Evolutionary conservation across 2,329 filamentous ascomycete genomes (phyloP), one percentile per base, ranked within the genome.

Genomic region (Fusarium heterosporum): DNA sequence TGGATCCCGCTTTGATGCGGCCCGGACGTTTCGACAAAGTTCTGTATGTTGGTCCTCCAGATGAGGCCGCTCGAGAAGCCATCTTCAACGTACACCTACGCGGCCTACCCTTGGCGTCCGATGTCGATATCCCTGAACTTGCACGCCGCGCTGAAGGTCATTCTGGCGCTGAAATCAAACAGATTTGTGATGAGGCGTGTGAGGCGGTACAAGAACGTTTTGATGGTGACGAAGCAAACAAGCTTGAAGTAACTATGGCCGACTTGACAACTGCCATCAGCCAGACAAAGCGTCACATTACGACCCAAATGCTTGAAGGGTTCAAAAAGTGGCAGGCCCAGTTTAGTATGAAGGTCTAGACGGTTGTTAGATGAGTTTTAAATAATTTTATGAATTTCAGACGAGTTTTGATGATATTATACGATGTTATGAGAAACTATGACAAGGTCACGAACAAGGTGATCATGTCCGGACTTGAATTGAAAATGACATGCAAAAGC

Each of bases 1-100:
- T 98, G 19, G 95, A 98, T 75, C 87, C 92, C 1, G 95, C 95
- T 1, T 84, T 98, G 32, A 87, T 97, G 74, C 88, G 95, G 1
- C 91, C 93, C 0, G 95, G 95, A 2, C 87, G 95, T 28, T 92
- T 98, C 76, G 93, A 97, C 73, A 87, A 90, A 68, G 84, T 93
- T 32, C 86, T 97, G 43, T 97, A 97, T 76, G 92, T 97, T 41
- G 91, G 92, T 0, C 91, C 93, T 5, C 95, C 95, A 0, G 89
- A 93, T 73, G 79, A 84, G 43, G 81, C 86, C 9, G 93, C 93
- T 0, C 85, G 95, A 10, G 87, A 85, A 73, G 90, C 93, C 66
- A 95, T 98, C 53, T 85, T 97, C 55, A 78, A 81, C 16, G 89
- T 93, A 51, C 88, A 90, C 74, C 85, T 89, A 2, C 81, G 82